A percentile compares a stretch with the other conserved stretches of the same genome.
Evolutionary conservation across 2,329 filamentous ascomycete species (phyloP).

Genomic region (Lizonia empirigonia): DNA sequence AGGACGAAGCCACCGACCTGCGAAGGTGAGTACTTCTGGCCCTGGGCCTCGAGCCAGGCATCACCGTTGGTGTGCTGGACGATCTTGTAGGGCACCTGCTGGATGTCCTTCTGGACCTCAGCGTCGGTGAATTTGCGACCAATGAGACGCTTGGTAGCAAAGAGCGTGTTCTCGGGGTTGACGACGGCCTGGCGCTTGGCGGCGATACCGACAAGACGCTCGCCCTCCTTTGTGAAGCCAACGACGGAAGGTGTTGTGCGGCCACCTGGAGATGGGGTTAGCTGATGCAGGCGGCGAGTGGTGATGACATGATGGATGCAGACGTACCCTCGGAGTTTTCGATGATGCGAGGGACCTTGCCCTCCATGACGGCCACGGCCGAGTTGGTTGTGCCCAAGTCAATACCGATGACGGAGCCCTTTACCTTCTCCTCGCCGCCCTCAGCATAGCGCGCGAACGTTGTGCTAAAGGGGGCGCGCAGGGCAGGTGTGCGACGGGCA

Average conservation of each 20-base stretch:
- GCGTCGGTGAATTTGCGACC: conserved; percentile 93
- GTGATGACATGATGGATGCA: conserved; percentile 4
- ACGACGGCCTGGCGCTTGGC: conserved; percentile 98
- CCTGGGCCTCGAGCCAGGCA: conserved; percentile 92
- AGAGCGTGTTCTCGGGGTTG: conserved; percentile 97
- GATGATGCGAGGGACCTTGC: conserved; percentile 92
- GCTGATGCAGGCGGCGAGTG: conserved; percentile 5
- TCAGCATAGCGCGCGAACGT: conserved; percentile 77
- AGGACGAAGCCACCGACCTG: conserved; percentile 96
- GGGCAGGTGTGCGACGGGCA: conserved; percentile 67
- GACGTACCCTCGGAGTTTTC: conserved; percentile 88
- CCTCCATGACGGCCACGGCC: conserved; percentile 96
- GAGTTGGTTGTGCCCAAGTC: conserved; percentile 98
- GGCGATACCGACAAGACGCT: conserved; percentile 94
- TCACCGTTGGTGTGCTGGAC: conserved; percentile 96
- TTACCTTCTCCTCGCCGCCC: conserved; percentile 77
- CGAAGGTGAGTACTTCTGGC: conserved; percentile 96
- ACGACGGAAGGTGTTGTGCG: conserved; percentile 94
- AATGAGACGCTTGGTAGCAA: conserved; percentile 98
- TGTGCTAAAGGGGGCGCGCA: conserved; percentile 71
- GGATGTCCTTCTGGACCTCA: conserved; percentile 95
- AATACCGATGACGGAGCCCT: conserved; percentile 96
- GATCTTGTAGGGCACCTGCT: conserved; percentile 98
- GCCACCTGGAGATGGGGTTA: conserved; percentile 63
- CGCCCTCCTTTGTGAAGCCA: conserved; percentile 92